These are phyloP conservation scores for Podaxis mareebaensis DNA, from an alignment of 768 basidiomycete genomes.

Conservation along the genomic window DNA sequence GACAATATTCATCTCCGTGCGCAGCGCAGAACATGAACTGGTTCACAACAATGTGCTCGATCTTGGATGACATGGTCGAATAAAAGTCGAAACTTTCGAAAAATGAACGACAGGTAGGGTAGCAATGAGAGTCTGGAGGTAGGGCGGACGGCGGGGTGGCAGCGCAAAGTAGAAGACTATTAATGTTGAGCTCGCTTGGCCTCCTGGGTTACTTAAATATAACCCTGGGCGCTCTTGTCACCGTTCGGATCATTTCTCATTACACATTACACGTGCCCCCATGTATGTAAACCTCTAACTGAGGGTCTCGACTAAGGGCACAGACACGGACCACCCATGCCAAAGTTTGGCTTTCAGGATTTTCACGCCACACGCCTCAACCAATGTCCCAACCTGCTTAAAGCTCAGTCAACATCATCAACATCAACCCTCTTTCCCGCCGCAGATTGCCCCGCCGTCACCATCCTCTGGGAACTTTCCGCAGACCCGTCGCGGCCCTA, in stretches of 20 bases:
- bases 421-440: not conserved
- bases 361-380: not conserved
- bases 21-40: slow-evolving; percentile 33
- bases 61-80: not conserved
- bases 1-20: slow-evolving; percentile 35
- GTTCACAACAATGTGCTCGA: slow-evolving; percentile 29
- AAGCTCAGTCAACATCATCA: not conserved
- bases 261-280: not conserved
- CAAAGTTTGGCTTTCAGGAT: not conserved
- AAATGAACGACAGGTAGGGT: not conserved
- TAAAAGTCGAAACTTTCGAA: not conserved
- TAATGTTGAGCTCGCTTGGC: not conserved
- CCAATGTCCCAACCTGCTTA: too few relatives aligned
- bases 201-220: slow-evolving; percentile 7
- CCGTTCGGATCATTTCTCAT: slow-evolving; percentile 1
- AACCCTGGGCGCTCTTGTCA: not conserved
- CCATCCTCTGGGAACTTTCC: not conserved
- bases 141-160: not conserved
- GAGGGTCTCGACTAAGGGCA: too few relatives aligned
- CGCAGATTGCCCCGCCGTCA: not conserved
- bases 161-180: not conserved
- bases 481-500: not conserved
- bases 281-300: too few relatives aligned
- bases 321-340: too few relatives aligned
- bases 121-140: not conserved